A percentile compares a stretch with the other conserved stretches of the same genome.
Conservation (phyloP, 768 basidiomycete genomes). For the Termitomyces sp. region DNA sequence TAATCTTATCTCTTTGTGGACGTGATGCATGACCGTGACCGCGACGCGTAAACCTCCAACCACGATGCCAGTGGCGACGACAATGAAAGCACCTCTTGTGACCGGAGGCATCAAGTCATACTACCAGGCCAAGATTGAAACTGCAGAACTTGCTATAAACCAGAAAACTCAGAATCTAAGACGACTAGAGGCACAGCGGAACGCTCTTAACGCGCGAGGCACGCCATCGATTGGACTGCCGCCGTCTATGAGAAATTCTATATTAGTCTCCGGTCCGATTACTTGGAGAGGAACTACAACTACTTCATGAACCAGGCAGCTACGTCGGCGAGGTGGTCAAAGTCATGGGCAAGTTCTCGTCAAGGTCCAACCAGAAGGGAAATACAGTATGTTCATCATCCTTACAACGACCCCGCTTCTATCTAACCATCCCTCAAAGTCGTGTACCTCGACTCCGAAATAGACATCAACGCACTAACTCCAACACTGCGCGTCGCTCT, state of each 20-base stretch:
- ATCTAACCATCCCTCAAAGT: conserved; percentile 40
- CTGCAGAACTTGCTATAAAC: conserved; percentile 89
- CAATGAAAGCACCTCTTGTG: conserved; percentile 31
- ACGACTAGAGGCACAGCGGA: conserved; percentile 93
- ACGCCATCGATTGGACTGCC: conserved; percentile 1
- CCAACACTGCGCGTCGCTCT: conserved; percentile 90
- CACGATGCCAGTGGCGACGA: conserved; percentile 31
- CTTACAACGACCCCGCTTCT: not conserved
- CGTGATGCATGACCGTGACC: conserved; percentile 13
- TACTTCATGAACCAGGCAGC: conserved; percentile 71
- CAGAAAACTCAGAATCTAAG: conserved; percentile 95
- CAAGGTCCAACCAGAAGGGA: conserved; percentile 98
- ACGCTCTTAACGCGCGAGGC: conserved; percentile 96
- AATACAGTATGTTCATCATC: conserved; percentile 74
- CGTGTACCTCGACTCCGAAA: conserved; percentile 88
- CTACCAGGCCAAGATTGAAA: conserved; percentile 94
- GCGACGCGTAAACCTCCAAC: conserved; percentile 21
- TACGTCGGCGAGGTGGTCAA: conserved; percentile 98
- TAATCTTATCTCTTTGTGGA: no score
- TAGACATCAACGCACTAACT: conserved; percentile 74
- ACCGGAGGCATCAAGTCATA: conserved; percentile 79
- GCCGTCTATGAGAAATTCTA: not conserved
- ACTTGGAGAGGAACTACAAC: conserved; percentile 79
- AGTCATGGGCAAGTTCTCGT: conserved; percentile 97
- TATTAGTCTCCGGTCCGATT: conserved; percentile 57